A percentile compares a stretch with the other conserved stretches of the same genome.
Conservation (phyloP, 2,329 filamentous ascomycete genomes). For the Conoideocrella luteorostrata region DNA sequence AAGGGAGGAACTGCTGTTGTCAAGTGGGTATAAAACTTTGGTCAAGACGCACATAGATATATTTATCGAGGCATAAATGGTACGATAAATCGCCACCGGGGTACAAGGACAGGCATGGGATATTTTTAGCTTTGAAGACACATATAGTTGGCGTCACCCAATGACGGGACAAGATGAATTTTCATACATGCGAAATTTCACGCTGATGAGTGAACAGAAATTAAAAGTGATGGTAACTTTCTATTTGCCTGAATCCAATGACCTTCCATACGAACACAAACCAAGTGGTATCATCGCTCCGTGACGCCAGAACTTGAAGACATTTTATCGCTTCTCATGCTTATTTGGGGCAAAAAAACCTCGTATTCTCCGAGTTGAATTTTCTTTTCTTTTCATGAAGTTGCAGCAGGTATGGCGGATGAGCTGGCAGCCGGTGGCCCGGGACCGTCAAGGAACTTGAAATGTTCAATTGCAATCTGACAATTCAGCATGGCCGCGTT, state of each 20-base stretch:
- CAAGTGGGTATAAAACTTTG: conserved; percentile 43
- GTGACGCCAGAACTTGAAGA: conserved; percentile 1
- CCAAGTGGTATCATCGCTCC: conserved; percentile 7
- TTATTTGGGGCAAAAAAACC: not conserved
- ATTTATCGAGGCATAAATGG: not conserved
- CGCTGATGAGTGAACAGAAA: too few relatives aligned
- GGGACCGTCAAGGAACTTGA: conserved; percentile 58
- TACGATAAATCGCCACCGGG: too few relatives aligned
- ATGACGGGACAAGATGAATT: too few relatives aligned
- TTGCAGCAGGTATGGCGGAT: conserved; percentile 14
- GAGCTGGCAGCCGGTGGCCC: conserved; percentile 19
- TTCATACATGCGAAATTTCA: too few relatives aligned
- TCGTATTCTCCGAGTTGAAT: not conserved
- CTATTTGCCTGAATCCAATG: not conserved
- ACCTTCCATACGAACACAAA: not conserved
- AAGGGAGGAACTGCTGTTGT: conserved; percentile 59
- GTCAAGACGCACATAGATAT: not conserved
- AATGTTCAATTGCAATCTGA: conserved; percentile 76
- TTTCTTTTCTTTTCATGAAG: conserved; percentile 1
- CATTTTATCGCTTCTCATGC: not conserved
- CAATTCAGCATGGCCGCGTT: conserved; percentile 89
- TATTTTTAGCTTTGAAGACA: too few relatives aligned
- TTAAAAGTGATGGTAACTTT: not conserved
- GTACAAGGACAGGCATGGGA: too few relatives aligned
- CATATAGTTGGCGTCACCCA: too few relatives aligned